Evolutionary conservation across 768 basidiomycete genomes (phyloP), one percentile per base, ranked within the genome.

Genomic region (Leucocoprinus birnbaumii): DNA sequence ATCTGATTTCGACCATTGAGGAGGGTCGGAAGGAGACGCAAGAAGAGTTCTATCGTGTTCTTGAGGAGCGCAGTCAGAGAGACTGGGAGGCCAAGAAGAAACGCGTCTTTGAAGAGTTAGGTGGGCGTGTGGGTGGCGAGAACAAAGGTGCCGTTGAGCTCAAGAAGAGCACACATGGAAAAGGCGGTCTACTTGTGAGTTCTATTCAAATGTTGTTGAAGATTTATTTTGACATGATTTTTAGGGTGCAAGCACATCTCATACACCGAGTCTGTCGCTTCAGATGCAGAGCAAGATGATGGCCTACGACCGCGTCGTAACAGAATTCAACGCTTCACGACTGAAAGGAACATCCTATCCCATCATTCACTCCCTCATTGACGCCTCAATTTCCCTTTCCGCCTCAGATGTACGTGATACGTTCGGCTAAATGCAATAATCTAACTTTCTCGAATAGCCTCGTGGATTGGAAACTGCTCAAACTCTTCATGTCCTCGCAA

Each of bases 251-350:
- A 72, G 68, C 58, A 49, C 48, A 2, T 55, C 54, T 19, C 62
- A 65, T 40, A 73, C 78, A 1, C 84, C 87, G 1, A 83, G 78
- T 56, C 70, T 86, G 19, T 83, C 79, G 13, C 68, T 90, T 38
- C 89, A 91, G 65, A 89, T 89, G 87, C 94, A 95, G 68, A 85
- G 80, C 70, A 91, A 91, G 71, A 94, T 98, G 94, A 92, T 98
- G 89, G 86, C 85, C 11, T 99, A 98, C 67, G 91, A 95, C 73
- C 83, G 84, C 46, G 86, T 90, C 27, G 75, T 98, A 41, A 75
- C 80, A 6, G 84, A 91, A 21, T 73, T 98, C 48, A 94, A 97
- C 72, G 69, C 76, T 37, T 82, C 89, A 0, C 76, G 94, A 41
- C 71, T 87, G 16, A 81, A 85, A 2, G 87, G 83, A 16, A 84